These are phyloP conservation scores for Exserohilum rostratum DNA, from an alignment of 2,329 filamentous ascomycete genomes.

Conservation along the genomic window DNA sequence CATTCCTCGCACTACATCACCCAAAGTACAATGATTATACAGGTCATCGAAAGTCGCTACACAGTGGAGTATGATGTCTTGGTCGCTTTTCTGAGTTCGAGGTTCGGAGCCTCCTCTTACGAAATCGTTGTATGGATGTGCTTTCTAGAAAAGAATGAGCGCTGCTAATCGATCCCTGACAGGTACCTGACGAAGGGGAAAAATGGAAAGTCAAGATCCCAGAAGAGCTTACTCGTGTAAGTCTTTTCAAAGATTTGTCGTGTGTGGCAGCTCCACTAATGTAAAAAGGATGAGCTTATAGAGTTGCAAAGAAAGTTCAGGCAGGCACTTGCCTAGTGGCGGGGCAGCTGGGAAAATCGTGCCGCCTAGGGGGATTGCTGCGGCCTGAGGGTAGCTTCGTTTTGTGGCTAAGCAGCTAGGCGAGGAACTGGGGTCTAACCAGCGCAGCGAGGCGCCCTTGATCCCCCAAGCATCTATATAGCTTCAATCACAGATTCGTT, in stretches of 20 bases:
- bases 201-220: conserved; percentile 13
- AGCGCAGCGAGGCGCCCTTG: background rate
- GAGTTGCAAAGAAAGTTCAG: conserved; percentile 8
- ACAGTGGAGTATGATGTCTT: conserved; percentile 9
- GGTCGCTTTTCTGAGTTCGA: background rate
- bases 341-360: background rate
- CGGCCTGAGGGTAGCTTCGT: too few relatives aligned
- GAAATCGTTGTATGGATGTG: conserved; percentile 7
- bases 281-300: conserved; percentile 4
- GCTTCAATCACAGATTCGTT: background rate
- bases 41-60: conserved; percentile 10
- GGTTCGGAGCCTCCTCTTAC: background rate
- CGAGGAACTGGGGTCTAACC: background rate
- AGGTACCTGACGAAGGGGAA: conserved; percentile 8
- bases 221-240: conserved; percentile 9
- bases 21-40: conserved; percentile 1
- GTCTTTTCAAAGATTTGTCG: background rate
- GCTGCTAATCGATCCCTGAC: background rate
- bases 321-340: background rate
- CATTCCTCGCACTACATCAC: background rate
- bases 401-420: too few relatives aligned
- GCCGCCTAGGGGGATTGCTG: too few relatives aligned
- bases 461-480: background rate
- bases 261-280: background rate
- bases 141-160: background rate